Evolutionary conservation across 768 basidiomycete genomes (phyloP), one percentile per base, ranked within the genome.

Genomic region (Termitomyces sp.): DNA sequence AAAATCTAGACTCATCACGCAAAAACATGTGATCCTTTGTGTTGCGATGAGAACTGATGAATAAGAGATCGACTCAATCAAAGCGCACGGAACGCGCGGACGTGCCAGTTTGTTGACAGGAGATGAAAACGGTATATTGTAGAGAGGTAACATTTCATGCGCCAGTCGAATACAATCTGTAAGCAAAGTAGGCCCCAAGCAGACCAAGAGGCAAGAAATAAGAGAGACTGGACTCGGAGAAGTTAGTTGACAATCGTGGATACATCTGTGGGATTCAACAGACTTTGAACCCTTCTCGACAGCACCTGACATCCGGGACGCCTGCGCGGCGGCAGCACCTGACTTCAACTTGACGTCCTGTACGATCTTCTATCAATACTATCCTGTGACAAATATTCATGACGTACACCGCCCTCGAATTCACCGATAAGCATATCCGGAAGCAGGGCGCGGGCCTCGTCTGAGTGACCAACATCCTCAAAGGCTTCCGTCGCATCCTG

Each of bases 381-480:
- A 34, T 31, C 59, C 20, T 43, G 42, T 57, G 26, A 43, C 44
- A 59, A 46, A 46, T 29, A 57, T 13, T 34, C 76, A 84, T 71
- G 69, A 90, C 88, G 48, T 78, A 64, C 79, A 64, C 75, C 78
- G 64, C 87, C 77, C 68, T 91, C 89, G 63, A 95, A 92, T 1
- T 90, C 83, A 53, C 95, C 95, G 52, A 97, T 78, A 42, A 85
- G 74, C 81, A 97, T 84, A 62, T 72, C 86, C 18, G 83, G 83
- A 53, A 98, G 80, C 58, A 95, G 81, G 13, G 79, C 88, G 53
- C 97, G 87, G 26, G 97, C 97, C 75, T 99, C 97, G 65, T 98
- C 96, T 0, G 95, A 98, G 81, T 98, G 97, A 31, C 97, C 97
- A 31, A 99, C 96, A 71, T 99, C 97, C 76, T 98, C 96, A 68